A percentile compares a stretch with the other conserved stretches of the same genome.
Conservation (phyloP, 2,329 filamentous ascomycete species). For the Diplocarpon rosae region DNA sequence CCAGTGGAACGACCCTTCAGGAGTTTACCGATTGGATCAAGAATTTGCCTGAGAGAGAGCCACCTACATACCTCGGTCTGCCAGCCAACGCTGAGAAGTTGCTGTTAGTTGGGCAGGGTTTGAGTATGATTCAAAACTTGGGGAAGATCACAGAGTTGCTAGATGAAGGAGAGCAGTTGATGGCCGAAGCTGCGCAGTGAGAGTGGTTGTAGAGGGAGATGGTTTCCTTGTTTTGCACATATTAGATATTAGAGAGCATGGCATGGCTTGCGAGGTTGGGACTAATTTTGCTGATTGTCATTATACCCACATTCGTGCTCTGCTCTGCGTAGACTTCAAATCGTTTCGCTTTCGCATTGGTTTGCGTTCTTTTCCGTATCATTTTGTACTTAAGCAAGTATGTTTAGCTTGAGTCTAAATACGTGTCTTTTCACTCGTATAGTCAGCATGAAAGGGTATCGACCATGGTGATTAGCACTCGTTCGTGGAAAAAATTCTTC, state of each 20-base stretch:
- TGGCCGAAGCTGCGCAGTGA: conserved; percentile 46
- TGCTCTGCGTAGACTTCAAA: conserved; percentile 2
- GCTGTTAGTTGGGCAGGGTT: conserved; percentile 76
- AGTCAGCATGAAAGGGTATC: too few relatives aligned
- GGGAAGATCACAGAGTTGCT: conserved; percentile 76
- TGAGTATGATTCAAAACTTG: conserved; percentile 73
- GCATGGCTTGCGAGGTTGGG: not conserved
- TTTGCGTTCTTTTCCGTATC: not conserved
- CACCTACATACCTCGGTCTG: conserved; percentile 86
- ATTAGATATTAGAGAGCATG: not conserved
- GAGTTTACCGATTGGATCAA: conserved; percentile 92
- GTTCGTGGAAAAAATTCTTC: too few relatives aligned
- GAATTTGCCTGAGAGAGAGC: conserved; percentile 83
- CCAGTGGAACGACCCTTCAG: conserved; percentile 67
- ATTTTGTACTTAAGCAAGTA: not conserved
- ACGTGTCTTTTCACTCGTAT: not conserved
- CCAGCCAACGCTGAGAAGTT: conserved; percentile 96
- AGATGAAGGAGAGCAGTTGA: conserved; percentile 87
- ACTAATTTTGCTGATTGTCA: not conserved
- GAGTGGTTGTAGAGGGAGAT: conserved; percentile 9
- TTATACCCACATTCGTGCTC: conserved; percentile 6
- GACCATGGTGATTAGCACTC: too few relatives aligned
- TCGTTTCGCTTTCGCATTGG: not conserved
- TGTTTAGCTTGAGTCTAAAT: not conserved
- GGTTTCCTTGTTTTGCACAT: not conserved